Base-by-base conservation (phyloP, 352 stramenopile genomes). In the Globisporangium canariense region DNA sequence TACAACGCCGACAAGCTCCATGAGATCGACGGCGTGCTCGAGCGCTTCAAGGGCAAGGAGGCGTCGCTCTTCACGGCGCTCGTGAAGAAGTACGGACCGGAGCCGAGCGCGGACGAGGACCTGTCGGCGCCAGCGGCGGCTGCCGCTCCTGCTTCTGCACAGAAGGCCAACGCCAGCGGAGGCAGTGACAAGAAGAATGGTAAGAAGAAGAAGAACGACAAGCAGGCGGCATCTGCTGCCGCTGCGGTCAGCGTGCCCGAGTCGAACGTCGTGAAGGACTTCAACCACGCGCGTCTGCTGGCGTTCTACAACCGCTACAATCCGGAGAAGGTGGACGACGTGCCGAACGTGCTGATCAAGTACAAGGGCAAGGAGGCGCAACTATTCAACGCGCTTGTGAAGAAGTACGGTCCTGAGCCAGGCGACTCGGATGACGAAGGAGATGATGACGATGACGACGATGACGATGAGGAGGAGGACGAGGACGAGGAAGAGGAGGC, bases 251-350 rank as follows among this genome's bases (percentile, higher is more conserved):
- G 51, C 0, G 63, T 62, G 6, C 66, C 68, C 22, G 77, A 75
- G n/a, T 68, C 65, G 28, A 58, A 81, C 36, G 64, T 43, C 11
- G 51, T 72, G 22, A 75, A 74, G 47, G 72, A 83, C 55, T 79
- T 88, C n/a, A 89, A 89, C 67, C 70, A 83, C 66, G 71, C 79
- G 64, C 74, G 86, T 20, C 65, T 94, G 53, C 36, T 88, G 22
- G 82, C 82, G 14, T 94, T 94, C 74, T 94, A 94, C 67, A 61
- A 86, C 34, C 86, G 88, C 69, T 92, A 94, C 73, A 94, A 94
- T 65, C 80, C 82, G 1, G 78, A 90, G 16, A 94, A 94, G 66
- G 36, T 91, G 8, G 72, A 49, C n/a, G 82, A 92, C 43, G 86
- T 93, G 32, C 66, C 70, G 4, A 67, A 66, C 2, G 77, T 92